Evolutionary conservation across 352 stramenopile species (phyloP).

Genomic region (Pythium folliculosum): DNA sequence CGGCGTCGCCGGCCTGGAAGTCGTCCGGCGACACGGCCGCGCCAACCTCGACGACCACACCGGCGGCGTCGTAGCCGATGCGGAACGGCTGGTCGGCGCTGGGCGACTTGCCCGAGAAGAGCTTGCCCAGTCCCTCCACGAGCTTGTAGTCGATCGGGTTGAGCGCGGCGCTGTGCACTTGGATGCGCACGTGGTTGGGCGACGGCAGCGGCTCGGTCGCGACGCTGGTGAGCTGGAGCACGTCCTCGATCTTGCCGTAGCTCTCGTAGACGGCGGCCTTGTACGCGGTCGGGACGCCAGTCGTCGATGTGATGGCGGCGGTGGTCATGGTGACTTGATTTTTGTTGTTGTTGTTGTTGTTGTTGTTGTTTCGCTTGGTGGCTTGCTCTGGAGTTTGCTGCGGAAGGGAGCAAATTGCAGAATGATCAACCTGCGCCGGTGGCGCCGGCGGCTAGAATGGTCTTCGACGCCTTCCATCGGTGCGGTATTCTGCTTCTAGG

Average conservation of each 20-base stretch:
- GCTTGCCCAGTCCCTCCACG: not conserved
- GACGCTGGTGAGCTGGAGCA: slow-evolving; percentile 14
- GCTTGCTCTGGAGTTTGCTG: not conserved
- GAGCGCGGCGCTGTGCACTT: slow-evolving; percentile 31
- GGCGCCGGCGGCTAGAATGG: too few species aligned
- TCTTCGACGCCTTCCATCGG: too few species aligned
- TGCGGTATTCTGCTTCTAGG: too few species aligned
- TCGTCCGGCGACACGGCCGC: not conserved
- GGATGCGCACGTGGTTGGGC: slow-evolving; percentile 31
- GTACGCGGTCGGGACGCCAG: slow-evolving; percentile 1
- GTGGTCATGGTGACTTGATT: not conserved
- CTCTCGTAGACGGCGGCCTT: slow-evolving; percentile 19
- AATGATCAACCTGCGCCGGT: not conserved
- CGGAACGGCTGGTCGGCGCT: slow-evolving; percentile 29
- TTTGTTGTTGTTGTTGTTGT: not conserved
- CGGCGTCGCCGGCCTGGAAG: slow-evolving; percentile 20
- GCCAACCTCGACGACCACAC: slow-evolving; percentile 30
- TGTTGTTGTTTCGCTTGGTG: not conserved
- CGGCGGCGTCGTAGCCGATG: slow-evolving; percentile 45
- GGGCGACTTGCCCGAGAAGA: slow-evolving; percentile 2
- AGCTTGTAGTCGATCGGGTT: slow-evolving; percentile 37
- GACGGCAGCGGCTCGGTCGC: slow-evolving; percentile 8
- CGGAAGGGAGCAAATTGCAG: not conserved
- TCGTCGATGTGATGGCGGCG: not conserved
- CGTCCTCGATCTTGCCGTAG: slow-evolving; percentile 17